Evolutionary conservation across 495 filamentous ascomycete genomes (phyloP), one percentile per base, ranked within the genome.

Genomic region (Coniosporium apollinis): DNA sequence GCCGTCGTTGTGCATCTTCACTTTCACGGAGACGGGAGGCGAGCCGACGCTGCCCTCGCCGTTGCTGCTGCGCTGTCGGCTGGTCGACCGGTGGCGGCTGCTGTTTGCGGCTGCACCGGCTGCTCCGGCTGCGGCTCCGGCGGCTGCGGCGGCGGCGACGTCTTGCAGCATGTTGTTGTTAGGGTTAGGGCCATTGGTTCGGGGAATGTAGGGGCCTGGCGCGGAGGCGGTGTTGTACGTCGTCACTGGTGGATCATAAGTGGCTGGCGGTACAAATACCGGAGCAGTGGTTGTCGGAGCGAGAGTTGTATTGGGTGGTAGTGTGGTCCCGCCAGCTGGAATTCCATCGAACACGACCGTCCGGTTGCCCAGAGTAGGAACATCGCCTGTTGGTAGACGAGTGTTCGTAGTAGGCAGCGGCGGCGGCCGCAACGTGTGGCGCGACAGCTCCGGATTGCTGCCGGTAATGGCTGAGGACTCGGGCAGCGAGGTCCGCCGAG

Each of bases 1-100:
- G 36, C 79, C 75, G 45, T 92, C 79, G 34, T 74, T 68, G 55
- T 83, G 74, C 59, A 86, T 74, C 51, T 78, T 76, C 18, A 92
- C 65, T 56, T 83, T 83, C 33, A 91, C 72, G 36, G 72, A 79
- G 34, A 82, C 77, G 2, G 82, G 76, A 13, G 72, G 69, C 9
- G 69, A 69, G 11, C 60, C 55, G 9, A 65, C 58, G 25, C 56
- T 55, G 26, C 60, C 58, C 2, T 57, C 55, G 29, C 46, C 39
- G 21, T 33, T 24, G 31, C 39, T 48, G 34, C 56, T 54, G 37
- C 59, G 57, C 21, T 56, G 59, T 30, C 46, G 37, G 28, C 52
- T 54, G n/a, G 45, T n/a, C n/a, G n/a, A n/a, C n/a, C 49, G 54
- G 39, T 51, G 59, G 37, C 46, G 57, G 36, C 56, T 58, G 24